Evolutionary conservation across 768 basidiomycete species (phyloP).

Genomic region (Russula ochroleuca): DNA sequence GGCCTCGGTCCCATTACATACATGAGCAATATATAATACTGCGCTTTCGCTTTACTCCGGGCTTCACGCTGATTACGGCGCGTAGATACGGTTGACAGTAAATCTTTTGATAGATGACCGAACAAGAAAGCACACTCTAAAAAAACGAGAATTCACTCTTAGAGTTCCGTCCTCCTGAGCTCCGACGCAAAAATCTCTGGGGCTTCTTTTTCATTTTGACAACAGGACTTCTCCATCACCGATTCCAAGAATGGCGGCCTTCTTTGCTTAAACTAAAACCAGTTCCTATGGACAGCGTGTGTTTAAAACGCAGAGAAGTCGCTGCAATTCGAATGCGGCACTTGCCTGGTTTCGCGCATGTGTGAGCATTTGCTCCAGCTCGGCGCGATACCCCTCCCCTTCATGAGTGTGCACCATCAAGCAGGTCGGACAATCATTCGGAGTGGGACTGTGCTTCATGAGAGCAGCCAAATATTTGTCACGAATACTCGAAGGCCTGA

Average conservation of each 20-base stretch:
- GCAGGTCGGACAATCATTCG: neutral
- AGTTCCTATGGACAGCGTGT: neutral
- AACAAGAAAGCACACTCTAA: no score
- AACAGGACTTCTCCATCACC: neutral
- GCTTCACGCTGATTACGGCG: no score
- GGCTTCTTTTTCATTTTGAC: no score
- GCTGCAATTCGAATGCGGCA: neutral
- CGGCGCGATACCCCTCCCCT: conserved; percentile 2
- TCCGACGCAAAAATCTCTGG: no score
- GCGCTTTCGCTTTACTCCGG: no score
- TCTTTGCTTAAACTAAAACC: neutral
- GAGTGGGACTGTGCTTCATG: neutral
- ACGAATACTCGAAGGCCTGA: conserved; percentile 1
- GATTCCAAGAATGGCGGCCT: neutral
- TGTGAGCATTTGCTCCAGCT: neutral
- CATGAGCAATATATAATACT: no score
- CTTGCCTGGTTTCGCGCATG: neutral
- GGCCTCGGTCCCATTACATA: no score
- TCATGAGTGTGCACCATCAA: neutral
- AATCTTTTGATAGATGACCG: no score
- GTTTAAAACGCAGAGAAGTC: neutral
- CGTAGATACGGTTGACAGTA: no score
- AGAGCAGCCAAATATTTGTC: conserved; percentile 6
- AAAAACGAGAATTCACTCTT: no score
- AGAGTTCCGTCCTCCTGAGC: no score